Conservation (phyloP, 345 rosid species). For the Rhodomyrtus tomentosa region DNA sequence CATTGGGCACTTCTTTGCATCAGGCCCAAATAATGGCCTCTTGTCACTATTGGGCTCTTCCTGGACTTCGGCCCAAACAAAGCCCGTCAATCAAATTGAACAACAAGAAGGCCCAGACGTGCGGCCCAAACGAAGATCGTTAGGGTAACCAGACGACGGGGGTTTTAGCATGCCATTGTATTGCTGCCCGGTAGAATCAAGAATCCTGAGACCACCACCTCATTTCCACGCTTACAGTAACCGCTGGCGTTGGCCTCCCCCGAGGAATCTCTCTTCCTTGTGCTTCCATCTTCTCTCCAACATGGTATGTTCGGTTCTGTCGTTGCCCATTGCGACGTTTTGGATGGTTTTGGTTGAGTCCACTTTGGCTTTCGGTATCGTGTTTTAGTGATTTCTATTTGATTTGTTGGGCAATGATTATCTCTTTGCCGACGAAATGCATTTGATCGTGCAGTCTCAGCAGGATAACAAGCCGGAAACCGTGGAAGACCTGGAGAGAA, state of each 20-base stretch:
- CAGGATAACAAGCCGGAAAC: constrained; percentile 44
- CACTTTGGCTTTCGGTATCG: background rate
- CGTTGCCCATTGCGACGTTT: background rate
- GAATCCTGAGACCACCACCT: background rate
- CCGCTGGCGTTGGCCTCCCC: background rate
- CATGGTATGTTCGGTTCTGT: background rate
- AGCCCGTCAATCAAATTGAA: background rate
- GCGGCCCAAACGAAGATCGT: background rate
- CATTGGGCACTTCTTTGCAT: too few relatives aligned
- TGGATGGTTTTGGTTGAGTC: background rate
- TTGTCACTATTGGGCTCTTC: background rate
- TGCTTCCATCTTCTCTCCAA: background rate
- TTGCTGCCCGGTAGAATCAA: background rate
- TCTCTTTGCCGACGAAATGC: background rate
- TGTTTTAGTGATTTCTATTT: background rate
- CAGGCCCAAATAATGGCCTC: too few relatives aligned
- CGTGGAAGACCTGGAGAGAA: constrained; percentile 67
- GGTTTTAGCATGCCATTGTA: background rate
- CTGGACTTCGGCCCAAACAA: background rate
- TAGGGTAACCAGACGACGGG: background rate
- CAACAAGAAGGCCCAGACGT: background rate
- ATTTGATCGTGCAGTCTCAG: constrained; percentile 20
- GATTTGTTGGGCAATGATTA: background rate
- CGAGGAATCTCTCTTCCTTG: background rate
- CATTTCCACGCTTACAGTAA: background rate